Evolutionary conservation across 345 rosid species (phyloP), one percentile per base, ranked within the genome.

Genomic region (Salix koriyanagi): DNA sequence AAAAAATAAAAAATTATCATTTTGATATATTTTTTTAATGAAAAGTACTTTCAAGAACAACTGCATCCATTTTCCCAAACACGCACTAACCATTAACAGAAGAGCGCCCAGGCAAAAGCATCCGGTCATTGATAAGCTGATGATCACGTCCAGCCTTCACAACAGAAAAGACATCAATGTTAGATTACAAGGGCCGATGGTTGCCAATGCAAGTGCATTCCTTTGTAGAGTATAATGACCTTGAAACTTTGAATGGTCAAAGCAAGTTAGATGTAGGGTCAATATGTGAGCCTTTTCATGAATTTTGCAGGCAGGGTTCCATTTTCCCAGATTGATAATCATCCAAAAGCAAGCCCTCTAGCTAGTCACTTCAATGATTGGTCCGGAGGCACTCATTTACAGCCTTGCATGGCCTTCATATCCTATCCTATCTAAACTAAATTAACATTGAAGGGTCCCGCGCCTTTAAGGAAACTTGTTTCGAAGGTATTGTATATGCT

Each of bases 61-160:
- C 0, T 4, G 0, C 34, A 32, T 0, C 4, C 34, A 32, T 4
- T 3, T 4, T 32, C 0, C 0, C 4, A 32, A 32, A 32, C 4
- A 32, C 4, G 3, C 0, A 32, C 34, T 75, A 71, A 91, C 97
- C 94, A 85, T 71, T 39, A 91, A 82, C 41, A 83, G 83, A 83
- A 34, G 36, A 34, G 36, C 5, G 6, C 36, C 36, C 36, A 34
- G 4, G 36, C 36, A 34, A 34, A 90, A 85, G 89, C 97, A 91
- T 81, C 89, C 92, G 4, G 81, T 84, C 90, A 87, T 90, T 11
- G 96, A 86, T 67, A 91, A 67, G 81, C 98, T 89, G 34, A 92
- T 79, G 67, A 80, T 95, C 99, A 75, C 90, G 85, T 78, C 93
- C 88, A 2, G 98, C 99, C 94, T 93, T 87, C 81, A 84, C 2